Evolutionary conservation across 495 filamentous ascomycete genomes (phyloP), one percentile per base, ranked within the genome.

Genomic region (Xylaria palmicola): DNA sequence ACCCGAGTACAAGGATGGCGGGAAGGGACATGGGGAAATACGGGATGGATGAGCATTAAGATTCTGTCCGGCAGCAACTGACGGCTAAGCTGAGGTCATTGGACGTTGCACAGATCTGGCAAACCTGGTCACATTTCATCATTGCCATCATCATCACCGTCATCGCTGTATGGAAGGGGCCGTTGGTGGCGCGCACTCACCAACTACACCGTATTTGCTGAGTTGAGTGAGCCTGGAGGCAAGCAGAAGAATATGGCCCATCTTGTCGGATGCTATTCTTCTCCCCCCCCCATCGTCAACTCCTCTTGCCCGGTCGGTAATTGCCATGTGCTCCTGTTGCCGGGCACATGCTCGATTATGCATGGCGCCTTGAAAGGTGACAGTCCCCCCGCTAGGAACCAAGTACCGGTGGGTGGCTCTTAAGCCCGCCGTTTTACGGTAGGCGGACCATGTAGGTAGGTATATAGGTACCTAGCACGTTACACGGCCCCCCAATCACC

Each of bases 321-420:
- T 58, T 58, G 41, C 55, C 55, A 58, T 58, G 55, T 47, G 41
- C 41, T 34, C 29, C 10, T 24, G 22, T 58, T 3, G 29, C 55
- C 19, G 24, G 29, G 43, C 40, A 39, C 29, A 58, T 58, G 39
- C 39, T 47, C 37, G 43, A 37, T 44, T 44, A 44, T 44, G 53
- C 53, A 56, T 44, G 39, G 53, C 39, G 53, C 27, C 53, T 56
- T 26, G 9, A 44, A 20, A 39, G 5, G 12, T 36, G 13, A 36
- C 34, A 39, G 19, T 34, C 45, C 54, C 54, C 45, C 54, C 41
- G n/a, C n/a, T n/a, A 56, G 54, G 54, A 56, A 24, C 54, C 10
- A 48, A n/a, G n/a, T 0, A 1, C 13, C 12, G 9, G 5, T 24
- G n/a, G n/a, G n/a, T 30, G 45, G 7, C 41, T 44, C 30, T 24